Conservation (phyloP, 2,329 filamentous ascomycete species). For the Ceratocystiopsis sp. region DNA sequence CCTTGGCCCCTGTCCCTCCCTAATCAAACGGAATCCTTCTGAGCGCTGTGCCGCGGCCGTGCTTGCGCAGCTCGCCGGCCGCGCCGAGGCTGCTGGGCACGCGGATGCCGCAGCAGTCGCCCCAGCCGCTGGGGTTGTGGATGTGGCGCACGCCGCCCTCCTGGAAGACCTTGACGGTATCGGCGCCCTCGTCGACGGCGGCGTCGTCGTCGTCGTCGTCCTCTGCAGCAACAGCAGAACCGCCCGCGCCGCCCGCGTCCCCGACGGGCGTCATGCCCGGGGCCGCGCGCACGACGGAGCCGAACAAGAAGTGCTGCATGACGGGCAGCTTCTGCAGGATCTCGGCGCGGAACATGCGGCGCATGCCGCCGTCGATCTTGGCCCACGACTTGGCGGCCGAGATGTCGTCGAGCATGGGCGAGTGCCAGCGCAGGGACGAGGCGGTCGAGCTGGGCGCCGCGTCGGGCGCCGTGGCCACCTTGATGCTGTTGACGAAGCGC, state of each 20-base stretch:
- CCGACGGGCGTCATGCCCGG: conserved; percentile 54
- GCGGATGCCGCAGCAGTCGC: conserved; percentile 95
- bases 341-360: conserved; percentile 89
- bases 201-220: conserved; percentile 37
- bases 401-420: conserved; percentile 96
- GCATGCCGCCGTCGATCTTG: conserved; percentile 91
- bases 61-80: conserved; percentile 73
- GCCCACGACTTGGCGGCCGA: conserved; percentile 74
- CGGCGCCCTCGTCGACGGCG: conserved; percentile 27
- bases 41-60: conserved; percentile 36
- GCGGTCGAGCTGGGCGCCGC: conserved; percentile 31
- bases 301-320: conserved; percentile 98
- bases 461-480: conserved; percentile 22
- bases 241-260: too few species aligned
- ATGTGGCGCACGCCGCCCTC: conserved; percentile 51
- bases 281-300: conserved; percentile 61
- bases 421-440: conserved; percentile 87
- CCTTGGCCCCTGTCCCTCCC: not conserved
- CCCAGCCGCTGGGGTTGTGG: conserved; percentile 62
- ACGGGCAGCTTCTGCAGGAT: conserved; percentile 87
- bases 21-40: conserved; percentile 72
- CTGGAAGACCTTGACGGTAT: conserved; percentile 40
- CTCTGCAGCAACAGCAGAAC: conserved; percentile 12
- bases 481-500: conserved; percentile 85
- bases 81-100: conserved; percentile 90